Evolutionary conservation across 257 asterid species (phyloP).

Genomic region (Solanum verrucosum): DNA sequence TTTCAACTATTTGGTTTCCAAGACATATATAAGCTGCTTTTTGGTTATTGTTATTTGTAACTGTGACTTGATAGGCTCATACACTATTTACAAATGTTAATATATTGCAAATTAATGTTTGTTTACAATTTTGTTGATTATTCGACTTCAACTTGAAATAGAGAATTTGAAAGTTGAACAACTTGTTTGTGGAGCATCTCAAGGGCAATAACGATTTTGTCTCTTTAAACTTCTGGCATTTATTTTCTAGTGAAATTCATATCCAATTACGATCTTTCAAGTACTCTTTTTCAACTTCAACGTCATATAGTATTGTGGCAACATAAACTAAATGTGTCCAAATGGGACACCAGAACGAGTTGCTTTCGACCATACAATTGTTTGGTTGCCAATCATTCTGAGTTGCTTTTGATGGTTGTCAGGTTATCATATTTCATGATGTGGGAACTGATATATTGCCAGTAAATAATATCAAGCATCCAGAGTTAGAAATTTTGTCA

Average conservation of each 20-base stretch:
- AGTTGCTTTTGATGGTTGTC: not conserved
- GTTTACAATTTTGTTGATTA: not conserved
- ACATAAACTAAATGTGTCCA: not conserved
- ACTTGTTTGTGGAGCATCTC: not conserved
- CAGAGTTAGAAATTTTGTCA: not conserved
- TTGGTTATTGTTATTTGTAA: not conserved
- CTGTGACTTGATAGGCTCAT: not conserved
- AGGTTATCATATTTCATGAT: not conserved
- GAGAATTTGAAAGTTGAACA: not conserved
- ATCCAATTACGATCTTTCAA: not conserved
- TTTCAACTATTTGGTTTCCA: not conserved
- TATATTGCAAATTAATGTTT: not conserved
- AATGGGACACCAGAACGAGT: not conserved
- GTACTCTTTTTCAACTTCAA: not conserved
- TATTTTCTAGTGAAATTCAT: not conserved
- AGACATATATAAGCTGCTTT: not conserved
- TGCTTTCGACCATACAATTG: not conserved
- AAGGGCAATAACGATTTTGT: not conserved
- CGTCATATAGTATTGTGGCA: not conserved
- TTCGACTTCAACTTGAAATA: not conserved
- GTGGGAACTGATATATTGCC: not conserved
- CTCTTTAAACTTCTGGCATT: not conserved
- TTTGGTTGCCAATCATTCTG: not conserved
- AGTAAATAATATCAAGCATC: not conserved
- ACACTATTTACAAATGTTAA: not conserved